Percentiles rank a stretch among this genome's conserved stretches.
Evolutionary conservation across 2,329 filamentous ascomycete species (phyloP).

Genomic region (Aspergillus fructus): DNA sequence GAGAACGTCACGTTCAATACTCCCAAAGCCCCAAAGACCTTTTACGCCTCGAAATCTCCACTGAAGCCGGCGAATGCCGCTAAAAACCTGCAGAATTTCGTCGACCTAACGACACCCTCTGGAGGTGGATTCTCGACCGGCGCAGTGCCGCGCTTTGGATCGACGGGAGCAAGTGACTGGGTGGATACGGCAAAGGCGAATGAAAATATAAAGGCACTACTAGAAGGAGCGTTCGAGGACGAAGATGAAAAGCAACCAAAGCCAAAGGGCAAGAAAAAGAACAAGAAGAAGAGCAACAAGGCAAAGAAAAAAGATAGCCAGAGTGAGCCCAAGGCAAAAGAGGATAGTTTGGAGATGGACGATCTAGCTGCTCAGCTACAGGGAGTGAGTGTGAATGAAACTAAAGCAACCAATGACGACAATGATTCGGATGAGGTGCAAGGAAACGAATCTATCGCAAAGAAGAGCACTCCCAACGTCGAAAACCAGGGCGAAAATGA

Average conservation of each 20-base stretch:
- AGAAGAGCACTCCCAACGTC: conserved; percentile 22
- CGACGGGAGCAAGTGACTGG: conserved; percentile 54
- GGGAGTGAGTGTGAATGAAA: conserved; percentile 40
- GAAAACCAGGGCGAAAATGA: conserved; percentile 38
- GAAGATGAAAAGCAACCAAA: conserved; percentile 46
- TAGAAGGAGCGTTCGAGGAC: conserved; percentile 53
- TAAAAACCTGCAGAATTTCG: conserved; percentile 46
- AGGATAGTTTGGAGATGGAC: conserved; percentile 37
- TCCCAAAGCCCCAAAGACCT: conserved; percentile 51
- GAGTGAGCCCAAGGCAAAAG: conserved; percentile 17
- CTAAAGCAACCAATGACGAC: conserved; percentile 28
- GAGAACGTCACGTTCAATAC: conserved; percentile 50
- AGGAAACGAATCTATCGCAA: conserved; percentile 45
- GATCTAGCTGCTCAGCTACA: conserved; percentile 46
- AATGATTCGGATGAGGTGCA: conserved; percentile 38
- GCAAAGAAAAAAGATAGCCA: conserved; percentile 22
- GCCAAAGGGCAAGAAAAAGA: conserved; percentile 39
- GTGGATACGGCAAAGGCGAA: conserved; percentile 51
- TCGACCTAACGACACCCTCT: conserved; percentile 47
- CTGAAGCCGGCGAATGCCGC: conserved; percentile 41
- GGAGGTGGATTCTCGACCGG: conserved; percentile 49
- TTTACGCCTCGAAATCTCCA: conserved; percentile 52
- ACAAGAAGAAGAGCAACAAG: conserved; percentile 20
- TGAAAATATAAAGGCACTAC: conserved; percentile 52
- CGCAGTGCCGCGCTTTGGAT: conserved; percentile 50